Percentiles rank a stretch among this genome's conserved stretches.
These are phyloP conservation scores for Sporothrix pseudoabietina DNA, from an alignment of 2,329 filamentous ascomycete species.

Conservation along the genomic window DNA sequence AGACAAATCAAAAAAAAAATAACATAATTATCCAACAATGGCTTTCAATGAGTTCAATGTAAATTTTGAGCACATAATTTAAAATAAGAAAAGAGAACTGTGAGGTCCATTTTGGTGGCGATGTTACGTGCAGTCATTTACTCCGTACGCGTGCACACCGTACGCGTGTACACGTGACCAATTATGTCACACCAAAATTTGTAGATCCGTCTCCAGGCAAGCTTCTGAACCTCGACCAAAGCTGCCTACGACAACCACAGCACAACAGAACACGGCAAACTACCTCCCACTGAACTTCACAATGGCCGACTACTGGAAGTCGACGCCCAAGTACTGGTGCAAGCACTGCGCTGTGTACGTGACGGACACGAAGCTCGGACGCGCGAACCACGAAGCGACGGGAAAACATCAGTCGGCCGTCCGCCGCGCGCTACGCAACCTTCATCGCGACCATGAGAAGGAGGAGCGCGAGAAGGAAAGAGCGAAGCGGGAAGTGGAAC, in stretches of 20 bases:
- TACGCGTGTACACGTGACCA: conserved; percentile 8
- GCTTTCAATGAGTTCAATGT: neutral
- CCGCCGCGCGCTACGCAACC: conserved; percentile 84
- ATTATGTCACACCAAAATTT: neutral
- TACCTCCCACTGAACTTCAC: neutral
- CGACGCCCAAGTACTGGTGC: conserved; percentile 96
- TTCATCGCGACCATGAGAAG: conserved; percentile 82
- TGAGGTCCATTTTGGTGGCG: neutral
- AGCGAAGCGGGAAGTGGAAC: conserved; percentile 80
- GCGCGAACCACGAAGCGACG: conserved; percentile 84
- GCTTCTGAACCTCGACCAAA: neutral
- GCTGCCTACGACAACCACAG: neutral
- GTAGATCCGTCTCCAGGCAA: neutral
- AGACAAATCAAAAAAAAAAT: conserved; percentile 12
- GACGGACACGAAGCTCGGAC: conserved; percentile 88
- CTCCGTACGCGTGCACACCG: neutral
- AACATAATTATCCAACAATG: conserved; percentile 9
- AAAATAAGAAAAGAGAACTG: neutral
- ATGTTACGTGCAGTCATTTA: neutral
- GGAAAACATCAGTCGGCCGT: conserved; percentile 81
- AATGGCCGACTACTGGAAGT: conserved; percentile 99
- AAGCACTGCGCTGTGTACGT: conserved; percentile 92
- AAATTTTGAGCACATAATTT: neutral
- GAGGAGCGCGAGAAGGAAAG: conserved; percentile 79
- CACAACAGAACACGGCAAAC: too few species aligned